Evolutionary conservation across 2,329 filamentous ascomycete genomes (phyloP).

Genomic region (Pseudogymnoascus sp.): DNA sequence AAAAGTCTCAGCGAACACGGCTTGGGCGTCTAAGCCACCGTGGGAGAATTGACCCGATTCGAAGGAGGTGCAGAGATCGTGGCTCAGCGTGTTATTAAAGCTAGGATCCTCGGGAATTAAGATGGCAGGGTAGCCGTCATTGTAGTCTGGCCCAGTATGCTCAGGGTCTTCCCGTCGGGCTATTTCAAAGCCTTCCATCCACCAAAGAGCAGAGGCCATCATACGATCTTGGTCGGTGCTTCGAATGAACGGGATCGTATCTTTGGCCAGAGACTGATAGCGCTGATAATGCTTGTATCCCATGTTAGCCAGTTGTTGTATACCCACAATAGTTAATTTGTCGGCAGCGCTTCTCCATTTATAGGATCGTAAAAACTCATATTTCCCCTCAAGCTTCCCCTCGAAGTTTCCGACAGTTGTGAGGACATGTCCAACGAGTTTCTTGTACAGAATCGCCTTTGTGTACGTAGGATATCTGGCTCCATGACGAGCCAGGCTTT

Average conservation of each 20-base stretch:
- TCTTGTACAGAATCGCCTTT: conserved; percentile 57
- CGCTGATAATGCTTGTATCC: conserved; percentile 68
- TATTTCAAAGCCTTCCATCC: conserved; percentile 62
- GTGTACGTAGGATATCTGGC: conserved; percentile 67
- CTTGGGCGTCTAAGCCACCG: conserved; percentile 43
- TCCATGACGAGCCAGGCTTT: conserved; percentile 76
- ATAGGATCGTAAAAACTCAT: conserved; percentile 64
- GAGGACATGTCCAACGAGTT: conserved; percentile 59
- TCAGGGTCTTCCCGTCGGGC: conserved; percentile 33
- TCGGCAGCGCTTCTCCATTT: conserved; percentile 63
- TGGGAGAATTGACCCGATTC: conserved; percentile 47
- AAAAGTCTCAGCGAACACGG: conserved; percentile 54
- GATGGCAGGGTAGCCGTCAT: conserved; percentile 46
- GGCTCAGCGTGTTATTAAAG: conserved; percentile 75
- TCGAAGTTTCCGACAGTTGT: conserved; percentile 34
- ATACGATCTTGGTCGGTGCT: conserved; percentile 62
- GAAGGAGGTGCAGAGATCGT: conserved; percentile 63
- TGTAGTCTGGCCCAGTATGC: conserved; percentile 32
- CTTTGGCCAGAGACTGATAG: conserved; percentile 54
- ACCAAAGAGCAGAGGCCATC: conserved; percentile 65
- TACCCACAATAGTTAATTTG: conserved; percentile 58
- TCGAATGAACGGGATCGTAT: conserved; percentile 60
- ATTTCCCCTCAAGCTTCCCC: conserved; percentile 50
- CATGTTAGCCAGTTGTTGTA: conserved; percentile 63
- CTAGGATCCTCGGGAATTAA: conserved; percentile 58